phyloP scores from a whole-genome alignment of 2,329 filamentous ascomycete species.

The Microdochium nivale region DNA sequence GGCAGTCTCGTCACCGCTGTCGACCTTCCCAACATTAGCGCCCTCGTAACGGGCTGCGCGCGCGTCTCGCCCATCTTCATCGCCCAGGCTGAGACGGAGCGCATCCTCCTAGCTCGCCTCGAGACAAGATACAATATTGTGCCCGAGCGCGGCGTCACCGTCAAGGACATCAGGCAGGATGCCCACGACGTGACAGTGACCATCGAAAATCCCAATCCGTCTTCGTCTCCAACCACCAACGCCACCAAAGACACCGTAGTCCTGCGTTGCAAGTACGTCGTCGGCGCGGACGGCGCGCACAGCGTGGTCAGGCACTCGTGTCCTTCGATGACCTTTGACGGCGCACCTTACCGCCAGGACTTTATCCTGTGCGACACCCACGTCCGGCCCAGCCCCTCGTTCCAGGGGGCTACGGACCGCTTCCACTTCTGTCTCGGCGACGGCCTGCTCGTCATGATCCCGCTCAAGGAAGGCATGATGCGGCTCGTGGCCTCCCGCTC shows the following conservation, averaged over 20 bases:
- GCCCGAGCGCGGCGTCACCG: constrained; percentile 12
- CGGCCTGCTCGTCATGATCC: constrained; percentile 25
- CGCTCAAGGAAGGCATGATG: constrained; percentile 14
- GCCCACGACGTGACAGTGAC: constrained; percentile 11
- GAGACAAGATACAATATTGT: constrained; percentile 4
- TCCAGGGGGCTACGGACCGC: constrained; percentile 6
- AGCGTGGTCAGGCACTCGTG: constrained; percentile 29
- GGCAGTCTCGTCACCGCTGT: constrained; percentile 19
- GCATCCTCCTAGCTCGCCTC: constrained; percentile 9
- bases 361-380: constrained; percentile 36
- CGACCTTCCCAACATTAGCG: constrained; percentile 20
- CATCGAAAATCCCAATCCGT: constrained; percentile 4
- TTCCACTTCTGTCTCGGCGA: constrained; percentile 20
- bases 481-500: constrained; percentile 17
- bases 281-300: constrained; percentile 37
- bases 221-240: not conserved
- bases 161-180: constrained; percentile 5
- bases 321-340: constrained; percentile 27
- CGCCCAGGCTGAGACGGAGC: constrained; percentile 15
- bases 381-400: constrained; percentile 11
- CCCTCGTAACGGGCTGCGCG: constrained; percentile 7
- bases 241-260: too few relatives aligned
- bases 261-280: constrained; percentile 24
- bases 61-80: constrained; percentile 11
- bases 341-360: constrained; percentile 31